These are phyloP conservation scores for Globisporangium recalcitrans DNA, from an alignment of 352 stramenopile species.

Conservation along the genomic window DNA sequence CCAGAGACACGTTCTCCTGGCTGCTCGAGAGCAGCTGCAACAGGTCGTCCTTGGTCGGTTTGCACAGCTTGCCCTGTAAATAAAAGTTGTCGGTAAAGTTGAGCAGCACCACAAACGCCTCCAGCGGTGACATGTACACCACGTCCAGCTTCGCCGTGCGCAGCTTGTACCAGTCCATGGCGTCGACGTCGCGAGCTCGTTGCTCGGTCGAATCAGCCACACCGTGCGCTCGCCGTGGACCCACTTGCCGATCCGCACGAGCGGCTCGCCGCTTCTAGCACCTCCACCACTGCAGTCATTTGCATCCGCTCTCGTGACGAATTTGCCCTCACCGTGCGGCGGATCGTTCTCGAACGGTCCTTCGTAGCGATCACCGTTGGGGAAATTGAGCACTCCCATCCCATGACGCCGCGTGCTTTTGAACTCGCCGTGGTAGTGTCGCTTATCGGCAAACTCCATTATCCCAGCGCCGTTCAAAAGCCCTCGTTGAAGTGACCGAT, in stretches of 20 bases:
- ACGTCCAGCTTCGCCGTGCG: constrained; percentile 55
- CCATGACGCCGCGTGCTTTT: constrained; percentile 59
- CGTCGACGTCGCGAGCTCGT: constrained; percentile 50
- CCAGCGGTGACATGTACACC: constrained; percentile 52
- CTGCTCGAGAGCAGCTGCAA: constrained; percentile 65
- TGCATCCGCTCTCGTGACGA: constrained; percentile 28
- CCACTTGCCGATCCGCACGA: constrained; percentile 63
- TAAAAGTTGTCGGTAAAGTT: constrained; percentile 74
- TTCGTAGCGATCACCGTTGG: constrained; percentile 88
- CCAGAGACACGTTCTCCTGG: no score
- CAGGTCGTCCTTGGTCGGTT: constrained; percentile 53
- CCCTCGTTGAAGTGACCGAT: constrained; percentile 50
- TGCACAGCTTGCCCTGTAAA: constrained; percentile 32
- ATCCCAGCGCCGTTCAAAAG: constrained; percentile 49
- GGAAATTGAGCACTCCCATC: constrained; percentile 73
- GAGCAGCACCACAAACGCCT: constrained; percentile 61
- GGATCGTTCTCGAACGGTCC: constrained; percentile 83
- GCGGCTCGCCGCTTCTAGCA: constrained; percentile 30
- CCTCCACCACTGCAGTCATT: constrained; percentile 9
- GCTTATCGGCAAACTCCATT: constrained; percentile 64
- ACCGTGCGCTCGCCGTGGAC: constrained; percentile 49
- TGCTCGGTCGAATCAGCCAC: constrained; percentile 70
- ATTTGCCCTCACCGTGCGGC: constrained; percentile 81
- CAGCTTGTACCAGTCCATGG: constrained; percentile 76
- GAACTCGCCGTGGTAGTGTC: constrained; percentile 67